Conservation (phyloP, 2,329 filamentous ascomycete species). For the Botrytis sinoallii region DNA sequence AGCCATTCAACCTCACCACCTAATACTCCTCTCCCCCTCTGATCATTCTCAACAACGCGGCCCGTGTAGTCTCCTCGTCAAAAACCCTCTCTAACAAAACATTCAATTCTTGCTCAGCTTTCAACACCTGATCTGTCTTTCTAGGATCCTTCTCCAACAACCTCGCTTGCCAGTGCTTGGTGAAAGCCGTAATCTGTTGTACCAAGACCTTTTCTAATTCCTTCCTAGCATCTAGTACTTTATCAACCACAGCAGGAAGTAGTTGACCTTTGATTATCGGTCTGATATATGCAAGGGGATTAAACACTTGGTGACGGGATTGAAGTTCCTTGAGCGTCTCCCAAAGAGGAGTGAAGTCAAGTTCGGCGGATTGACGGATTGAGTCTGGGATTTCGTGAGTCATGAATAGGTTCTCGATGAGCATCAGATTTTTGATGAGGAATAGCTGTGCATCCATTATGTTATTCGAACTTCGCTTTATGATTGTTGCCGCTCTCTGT, state of each 20-base stretch:
- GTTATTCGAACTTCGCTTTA: slow-evolving; percentile 56
- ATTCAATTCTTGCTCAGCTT: slow-evolving; percentile 56
- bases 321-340: slow-evolving; percentile 53
- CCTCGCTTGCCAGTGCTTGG: slow-evolving; percentile 54
- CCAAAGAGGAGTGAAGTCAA: slow-evolving; percentile 65
- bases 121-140: slow-evolving; percentile 47
- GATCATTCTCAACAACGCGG: slow-evolving; percentile 38
- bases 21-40: slow-evolving; percentile 20
- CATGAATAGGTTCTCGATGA: slow-evolving; percentile 93
- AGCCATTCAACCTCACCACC: not conserved
- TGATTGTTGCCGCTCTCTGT: slow-evolving; percentile 68
- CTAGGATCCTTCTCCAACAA: slow-evolving; percentile 45
- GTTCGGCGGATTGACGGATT: slow-evolving; percentile 50
- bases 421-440: slow-evolving; percentile 88
- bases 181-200: slow-evolving; percentile 61
- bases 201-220: slow-evolving; percentile 61
- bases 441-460: slow-evolving; percentile 82
- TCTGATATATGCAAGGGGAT: slow-evolving; percentile 43
- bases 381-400: slow-evolving; percentile 84
- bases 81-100: slow-evolving; percentile 56
- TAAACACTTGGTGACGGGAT: slow-evolving; percentile 50
- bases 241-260: slow-evolving; percentile 41
- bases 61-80: slow-evolving; percentile 36
- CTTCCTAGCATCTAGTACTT: slow-evolving; percentile 57
- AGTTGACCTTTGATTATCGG: slow-evolving; percentile 44